Conservation (phyloP, 805 yeast genomes). For the Yarrowia alimentaria region DNA sequence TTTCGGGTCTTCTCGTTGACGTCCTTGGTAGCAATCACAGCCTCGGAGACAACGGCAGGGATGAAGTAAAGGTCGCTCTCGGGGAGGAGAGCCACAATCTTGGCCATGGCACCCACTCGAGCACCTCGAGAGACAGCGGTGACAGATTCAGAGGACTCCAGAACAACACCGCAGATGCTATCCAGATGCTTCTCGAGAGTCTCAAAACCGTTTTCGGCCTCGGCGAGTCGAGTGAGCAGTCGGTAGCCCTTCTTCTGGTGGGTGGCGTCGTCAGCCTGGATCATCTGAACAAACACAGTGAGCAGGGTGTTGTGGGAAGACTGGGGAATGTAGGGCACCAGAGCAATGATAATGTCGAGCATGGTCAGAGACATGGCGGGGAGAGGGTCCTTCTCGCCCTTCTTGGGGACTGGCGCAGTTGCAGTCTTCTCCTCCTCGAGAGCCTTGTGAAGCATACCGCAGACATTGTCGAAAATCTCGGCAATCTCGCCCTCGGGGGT, state of each 20-base stretch:
- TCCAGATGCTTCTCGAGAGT: constrained; percentile 53
- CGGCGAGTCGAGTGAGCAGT: constrained; percentile 59
- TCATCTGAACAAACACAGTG: constrained; percentile 71
- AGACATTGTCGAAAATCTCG: constrained; percentile 79
- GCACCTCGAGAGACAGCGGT: constrained; percentile 77
- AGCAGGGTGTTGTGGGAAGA: constrained; percentile 70
- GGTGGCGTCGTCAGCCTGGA: constrained; percentile 51
- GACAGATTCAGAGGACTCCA: constrained; percentile 47
- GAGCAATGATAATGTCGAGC: constrained; percentile 85
- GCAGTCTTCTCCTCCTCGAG: constrained; percentile 47
- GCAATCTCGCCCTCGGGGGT: constrained; percentile 65
- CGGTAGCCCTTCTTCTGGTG: constrained; percentile 89
- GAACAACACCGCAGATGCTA: constrained; percentile 59
- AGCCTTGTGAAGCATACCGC: constrained; percentile 70
- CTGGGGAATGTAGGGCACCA: constrained; percentile 79
- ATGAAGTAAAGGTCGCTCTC: constrained; percentile 65
- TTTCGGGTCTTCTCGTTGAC: constrained; percentile 89
- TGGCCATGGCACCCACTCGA: constrained; percentile 65
- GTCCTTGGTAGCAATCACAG: constrained; percentile 86
- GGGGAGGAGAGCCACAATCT: constrained; percentile 64
- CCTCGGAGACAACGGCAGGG: constrained; percentile 80
- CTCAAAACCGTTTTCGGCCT: constrained; percentile 59
- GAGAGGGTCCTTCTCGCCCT: constrained; percentile 39
- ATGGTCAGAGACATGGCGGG: constrained; percentile 72
- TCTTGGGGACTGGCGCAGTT: no score